These are phyloP conservation scores for Cytospora piceicola DNA, from an alignment of 2,329 filamentous ascomycete species.

Conservation along the genomic window DNA sequence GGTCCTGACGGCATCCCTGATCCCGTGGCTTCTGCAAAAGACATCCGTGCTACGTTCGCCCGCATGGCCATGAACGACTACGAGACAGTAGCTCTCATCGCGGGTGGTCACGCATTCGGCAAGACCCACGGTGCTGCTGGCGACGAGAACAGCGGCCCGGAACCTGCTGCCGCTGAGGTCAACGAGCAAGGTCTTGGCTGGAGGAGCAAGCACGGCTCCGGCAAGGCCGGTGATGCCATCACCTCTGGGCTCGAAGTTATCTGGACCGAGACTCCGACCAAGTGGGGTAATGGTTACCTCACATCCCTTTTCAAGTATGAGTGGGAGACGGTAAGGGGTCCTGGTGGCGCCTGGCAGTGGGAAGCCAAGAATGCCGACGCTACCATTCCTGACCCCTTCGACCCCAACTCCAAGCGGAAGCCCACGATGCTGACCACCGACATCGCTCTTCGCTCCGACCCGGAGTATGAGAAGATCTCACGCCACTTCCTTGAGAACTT, in stretches of 20 bases:
- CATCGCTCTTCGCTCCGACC: conserved; percentile 72
- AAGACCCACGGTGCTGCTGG: conserved; percentile 78
- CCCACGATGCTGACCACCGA: conserved; percentile 81
- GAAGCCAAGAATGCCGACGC: conserved; percentile 69
- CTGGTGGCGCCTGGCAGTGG: conserved; percentile 78
- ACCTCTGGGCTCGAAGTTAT: conserved; percentile 78
- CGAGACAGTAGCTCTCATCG: conserved; percentile 79
- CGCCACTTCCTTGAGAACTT: conserved; percentile 71
- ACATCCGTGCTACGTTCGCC: conserved; percentile 75
- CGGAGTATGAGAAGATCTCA: conserved; percentile 75
- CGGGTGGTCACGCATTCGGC: conserved; percentile 77
- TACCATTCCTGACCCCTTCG: conserved; percentile 73
- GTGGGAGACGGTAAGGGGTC: conserved; percentile 76
- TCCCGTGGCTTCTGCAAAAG: conserved; percentile 67
- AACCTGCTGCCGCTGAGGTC: conserved; percentile 67
- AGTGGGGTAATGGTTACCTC: conserved; percentile 77
- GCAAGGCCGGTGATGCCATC: conserved; percentile 74
- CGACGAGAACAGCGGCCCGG: conserved; percentile 65
- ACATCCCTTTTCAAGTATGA: conserved; percentile 79
- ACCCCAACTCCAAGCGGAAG: conserved; percentile 70
- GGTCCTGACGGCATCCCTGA: conserved; percentile 75
- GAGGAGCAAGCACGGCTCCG: conserved; percentile 65
- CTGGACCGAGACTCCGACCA: conserved; percentile 76
- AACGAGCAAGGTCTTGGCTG: conserved; percentile 75
- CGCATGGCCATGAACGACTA: conserved; percentile 86